phyloP scores from a whole-genome alignment of 352 stramenopile genomes.

The Pythium aphanidermatum region DNA sequence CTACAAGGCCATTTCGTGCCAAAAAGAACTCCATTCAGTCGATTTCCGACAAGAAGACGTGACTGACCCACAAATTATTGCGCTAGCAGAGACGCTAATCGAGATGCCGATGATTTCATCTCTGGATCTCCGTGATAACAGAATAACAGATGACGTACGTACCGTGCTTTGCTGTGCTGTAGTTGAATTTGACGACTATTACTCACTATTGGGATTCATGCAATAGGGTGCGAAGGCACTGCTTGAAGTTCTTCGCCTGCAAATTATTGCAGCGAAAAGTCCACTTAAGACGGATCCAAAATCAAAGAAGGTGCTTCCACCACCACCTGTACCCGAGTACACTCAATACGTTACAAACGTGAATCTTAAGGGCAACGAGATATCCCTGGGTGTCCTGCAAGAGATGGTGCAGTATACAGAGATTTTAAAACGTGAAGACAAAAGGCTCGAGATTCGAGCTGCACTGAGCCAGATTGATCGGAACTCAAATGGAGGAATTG shows the following conservation, averaged over 20 bases:
- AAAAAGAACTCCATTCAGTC: slow-evolving; percentile 65
- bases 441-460: slow-evolving; percentile 67
- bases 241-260: slow-evolving; percentile 67
- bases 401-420: slow-evolving; percentile 70
- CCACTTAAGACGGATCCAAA: slow-evolving; percentile 37
- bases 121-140: slow-evolving; percentile 71
- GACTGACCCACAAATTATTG: slow-evolving; percentile 73
- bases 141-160: slow-evolving; percentile 70
- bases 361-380: slow-evolving; percentile 75
- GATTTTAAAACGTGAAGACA: slow-evolving; percentile 71
- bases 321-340: slow-evolving; percentile 37
- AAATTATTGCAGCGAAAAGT: slow-evolving; percentile 71
- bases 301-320: slow-evolving; percentile 43
- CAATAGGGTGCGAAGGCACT: slow-evolving; percentile 61
- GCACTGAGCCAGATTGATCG: slow-evolving; percentile 69
- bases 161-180: no score
- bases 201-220: background rate
- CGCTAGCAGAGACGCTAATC: slow-evolving; percentile 61
- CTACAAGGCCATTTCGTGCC: slow-evolving; percentile 81
- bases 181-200: no score
- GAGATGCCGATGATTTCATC: slow-evolving; percentile 75
- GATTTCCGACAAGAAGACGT: slow-evolving; percentile 81
- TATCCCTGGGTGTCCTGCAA: slow-evolving; percentile 48
- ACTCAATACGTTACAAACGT: slow-evolving; percentile 67
- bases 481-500: slow-evolving; percentile 43